Evolutionary conservation across 805 yeast genomes (phyloP).

Genomic region (Metschnikowia colocasiae): DNA sequence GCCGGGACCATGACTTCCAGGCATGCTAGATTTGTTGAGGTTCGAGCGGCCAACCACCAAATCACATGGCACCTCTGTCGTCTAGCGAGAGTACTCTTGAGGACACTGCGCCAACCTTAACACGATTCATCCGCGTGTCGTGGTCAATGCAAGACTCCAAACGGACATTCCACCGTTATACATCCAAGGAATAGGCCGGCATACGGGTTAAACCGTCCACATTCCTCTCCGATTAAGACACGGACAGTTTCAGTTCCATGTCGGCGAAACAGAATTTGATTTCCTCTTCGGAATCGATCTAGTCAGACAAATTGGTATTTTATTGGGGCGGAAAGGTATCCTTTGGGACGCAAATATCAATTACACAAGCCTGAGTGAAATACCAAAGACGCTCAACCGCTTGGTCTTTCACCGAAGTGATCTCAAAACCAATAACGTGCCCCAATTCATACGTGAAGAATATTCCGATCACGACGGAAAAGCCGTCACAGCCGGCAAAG

Average conservation of each 20-base stretch:
- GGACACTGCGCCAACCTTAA: background rate
- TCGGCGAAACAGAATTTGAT: background rate
- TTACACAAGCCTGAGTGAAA: background rate
- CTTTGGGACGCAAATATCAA: background rate
- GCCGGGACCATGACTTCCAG: no score
- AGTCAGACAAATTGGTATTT: background rate
- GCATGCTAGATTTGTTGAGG: no score
- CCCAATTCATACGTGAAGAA: background rate
- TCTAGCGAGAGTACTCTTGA: no score
- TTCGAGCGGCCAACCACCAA: no score
- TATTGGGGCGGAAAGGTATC: background rate
- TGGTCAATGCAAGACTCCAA: background rate
- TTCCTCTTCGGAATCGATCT: background rate
- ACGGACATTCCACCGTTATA: background rate
- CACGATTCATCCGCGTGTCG: background rate
- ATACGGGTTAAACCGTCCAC: no score
- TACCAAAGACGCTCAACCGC: background rate
- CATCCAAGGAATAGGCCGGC: background rate
- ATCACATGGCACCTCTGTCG: no score
- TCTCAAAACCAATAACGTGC: background rate
- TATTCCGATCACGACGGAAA: background rate
- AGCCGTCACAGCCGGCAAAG: background rate
- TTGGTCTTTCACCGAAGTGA: background rate
- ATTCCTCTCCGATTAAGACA: no score
- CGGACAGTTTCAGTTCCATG: background rate